Base-by-base conservation (phyloP, 345 rosid species). In the Citrus hindsii region DNA sequence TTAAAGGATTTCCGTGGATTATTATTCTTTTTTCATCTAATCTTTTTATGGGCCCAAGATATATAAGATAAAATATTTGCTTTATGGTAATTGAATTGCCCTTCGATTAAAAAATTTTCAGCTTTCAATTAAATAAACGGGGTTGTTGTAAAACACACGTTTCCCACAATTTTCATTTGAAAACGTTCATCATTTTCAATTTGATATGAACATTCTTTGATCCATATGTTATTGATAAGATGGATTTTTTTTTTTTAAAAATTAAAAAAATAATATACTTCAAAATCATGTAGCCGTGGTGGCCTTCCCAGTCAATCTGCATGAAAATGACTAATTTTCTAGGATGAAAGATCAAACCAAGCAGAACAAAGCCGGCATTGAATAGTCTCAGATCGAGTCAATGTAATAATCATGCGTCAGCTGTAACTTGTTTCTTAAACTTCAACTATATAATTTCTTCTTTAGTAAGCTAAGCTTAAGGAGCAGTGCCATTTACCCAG, bases 251-350 rank as follows among this genome's bases (percentile, higher is more conserved):
- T 28, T 6, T n/a, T n/a, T n/a, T n/a, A n/a, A n/a, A n/a, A n/a
- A n/a, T n/a, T n/a, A n/a, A 21, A 27, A 10, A 55, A 58, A 18
- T 18, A 12, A 28, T 7, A 7, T 5, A 25, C 60, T 5, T 56
- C 3, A 7, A 65, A 66, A 65, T 32, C 12, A 22, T 6, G 21
- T 27, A 6, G 7, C 33, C 32, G 0, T 12, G 69, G 59, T 59
- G 64, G 76, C 46, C 74, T 38, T 79, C 74, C 75, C 9, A 58
- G 48, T 75, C 70, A 78, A 62, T 77, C 76, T 38, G 48, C 79
- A 53, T 65, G 84, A 78, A 75, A 75, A 19, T 42, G 79, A 70
- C 78, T 28, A 10, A 9, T 40, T 28, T 30, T 65, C 51, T 13
- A 12, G n/a, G 13, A 10, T 7, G 12, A 42, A 67, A 19, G 3